phyloP scores from a whole-genome alignment of 2,329 filamentous ascomycete species.

The Didymosphaeria variabile region DNA sequence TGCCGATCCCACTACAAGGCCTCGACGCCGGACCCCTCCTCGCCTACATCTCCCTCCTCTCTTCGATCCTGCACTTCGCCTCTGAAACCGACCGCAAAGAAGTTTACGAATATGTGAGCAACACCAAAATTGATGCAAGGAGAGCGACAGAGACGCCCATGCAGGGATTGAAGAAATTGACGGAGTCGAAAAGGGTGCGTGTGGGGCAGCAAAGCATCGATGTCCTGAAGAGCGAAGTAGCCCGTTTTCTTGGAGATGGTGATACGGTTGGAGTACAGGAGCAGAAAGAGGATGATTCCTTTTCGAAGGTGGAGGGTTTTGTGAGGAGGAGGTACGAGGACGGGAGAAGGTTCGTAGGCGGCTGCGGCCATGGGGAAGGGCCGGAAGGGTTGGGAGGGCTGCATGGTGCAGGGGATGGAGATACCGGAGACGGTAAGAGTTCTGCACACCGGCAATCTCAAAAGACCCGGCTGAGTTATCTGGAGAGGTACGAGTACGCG shows the following conservation, averaged over 20 bases:
- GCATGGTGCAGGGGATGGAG: not conserved
- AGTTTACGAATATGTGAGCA: not conserved
- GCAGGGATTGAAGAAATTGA: not conserved
- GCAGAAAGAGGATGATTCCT: not conserved
- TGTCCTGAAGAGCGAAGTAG: not conserved
- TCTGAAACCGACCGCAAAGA: slow-evolving; percentile 5
- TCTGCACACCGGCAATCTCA: not conserved
- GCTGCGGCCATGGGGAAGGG: not conserved
- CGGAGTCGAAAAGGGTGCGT: not conserved
- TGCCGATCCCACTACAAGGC: slow-evolving; percentile 2
- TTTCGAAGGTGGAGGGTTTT: not conserved
- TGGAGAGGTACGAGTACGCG: slow-evolving; percentile 19
- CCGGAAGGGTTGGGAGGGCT: no score
- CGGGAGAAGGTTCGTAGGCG: not conserved
- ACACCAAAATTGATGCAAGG: not conserved
- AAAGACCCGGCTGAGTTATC: slow-evolving; percentile 1
- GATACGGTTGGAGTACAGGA: not conserved
- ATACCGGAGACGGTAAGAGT: not conserved
- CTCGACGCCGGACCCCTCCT: not conserved
- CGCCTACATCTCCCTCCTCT: slow-evolving; percentile 10
- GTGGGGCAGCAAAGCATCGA: not conserved
- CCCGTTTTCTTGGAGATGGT: not conserved
- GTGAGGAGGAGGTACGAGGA: not conserved
- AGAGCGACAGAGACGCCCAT: not conserved
- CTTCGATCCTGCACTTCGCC: slow-evolving; percentile 7